Evolutionary conservation across 2,329 filamentous ascomycete species (phyloP).

Genomic region (Trichoderma harzianum): DNA sequence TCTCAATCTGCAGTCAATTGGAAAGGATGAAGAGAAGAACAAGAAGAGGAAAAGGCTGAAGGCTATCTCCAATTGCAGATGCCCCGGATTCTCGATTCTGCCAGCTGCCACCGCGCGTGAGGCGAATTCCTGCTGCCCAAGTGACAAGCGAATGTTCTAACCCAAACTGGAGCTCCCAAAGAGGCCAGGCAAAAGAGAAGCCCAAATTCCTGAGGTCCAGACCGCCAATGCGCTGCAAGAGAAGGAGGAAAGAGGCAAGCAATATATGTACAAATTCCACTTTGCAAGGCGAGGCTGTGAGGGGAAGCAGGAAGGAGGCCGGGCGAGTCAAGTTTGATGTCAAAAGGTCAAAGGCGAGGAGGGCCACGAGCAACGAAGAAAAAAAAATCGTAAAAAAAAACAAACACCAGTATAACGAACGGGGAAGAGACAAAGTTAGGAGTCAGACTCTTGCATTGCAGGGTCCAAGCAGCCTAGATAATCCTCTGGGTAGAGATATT

Average conservation of each 20-base stretch:
- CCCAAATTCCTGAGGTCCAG: neutral
- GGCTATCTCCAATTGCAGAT: neutral
- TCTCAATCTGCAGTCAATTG: neutral
- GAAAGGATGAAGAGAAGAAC: neutral
- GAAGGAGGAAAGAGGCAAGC: neutral
- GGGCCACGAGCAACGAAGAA: neutral
- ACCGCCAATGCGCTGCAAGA: conserved; percentile 6
- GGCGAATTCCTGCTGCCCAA: conserved; percentile 4
- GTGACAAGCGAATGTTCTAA: conserved; percentile 14
- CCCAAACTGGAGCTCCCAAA: neutral
- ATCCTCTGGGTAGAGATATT: neutral
- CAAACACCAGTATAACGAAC: neutral
- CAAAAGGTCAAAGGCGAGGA: neutral
- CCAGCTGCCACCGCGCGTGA: conserved; percentile 7
- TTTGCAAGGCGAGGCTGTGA: neutral
- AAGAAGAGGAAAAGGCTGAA: neutral
- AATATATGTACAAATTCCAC: neutral
- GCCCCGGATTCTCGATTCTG: conserved; percentile 6
- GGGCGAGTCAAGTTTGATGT: neutral
- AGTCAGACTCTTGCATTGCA: conserved; percentile 10
- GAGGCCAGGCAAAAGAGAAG: neutral
- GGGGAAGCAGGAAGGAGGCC: neutral
- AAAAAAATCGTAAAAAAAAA: neutral
- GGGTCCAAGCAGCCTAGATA: neutral
- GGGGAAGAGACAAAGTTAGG: neutral